Base-by-base conservation (phyloP, 768 basidiomycete species). In the Lactarius sanguifluus region DNA sequence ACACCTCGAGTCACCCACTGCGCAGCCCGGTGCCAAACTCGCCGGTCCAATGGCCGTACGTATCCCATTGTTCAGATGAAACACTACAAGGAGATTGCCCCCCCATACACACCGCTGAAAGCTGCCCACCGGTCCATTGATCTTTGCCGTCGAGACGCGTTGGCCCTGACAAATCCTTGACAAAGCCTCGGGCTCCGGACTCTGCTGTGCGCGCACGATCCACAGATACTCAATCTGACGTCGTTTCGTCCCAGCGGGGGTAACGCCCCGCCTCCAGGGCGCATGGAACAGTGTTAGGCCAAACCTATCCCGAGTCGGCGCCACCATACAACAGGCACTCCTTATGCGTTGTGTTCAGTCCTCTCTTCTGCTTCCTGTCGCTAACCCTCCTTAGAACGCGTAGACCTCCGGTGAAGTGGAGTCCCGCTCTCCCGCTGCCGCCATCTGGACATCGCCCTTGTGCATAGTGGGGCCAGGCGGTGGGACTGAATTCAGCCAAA, bases 221-320 rank as follows among this genome's bases (percentile, higher is more conserved):
- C 15, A 23, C 23, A 12, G 36, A 7, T n/a, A 1, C 30, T 1
- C 40, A 30, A 6, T 50, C 25, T 25, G 20, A 20, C 16, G 20
- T 32, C 30, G 34, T 8, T 5, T 13, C 30, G 36, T 38, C 25
- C 25, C 25, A 54, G 52, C 15, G 52, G 25, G 18, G 30, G 16
- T 56, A 34, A 18, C n/a, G 5, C 25, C 47, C 50, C 50, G 50
- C 50, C 50, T 25, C 50, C 30, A 30, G 55, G 28, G 30, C 32
- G 20, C n/a, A 62, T 50, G 65, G 65, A 54, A 43, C 40, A 62
- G 36, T 10, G 28, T 61, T 57, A 8, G 40, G 15, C 56, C 38
- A 50, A 40, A 57, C 12, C 10, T 13, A 32, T 61, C 56, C 32
- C 47, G 40, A 58, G 25, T 61, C 57, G 47, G 38, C 57, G 40